phyloP scores from a whole-genome alignment of 345 rosid species.

The Noccaea bulbosa region DNA sequence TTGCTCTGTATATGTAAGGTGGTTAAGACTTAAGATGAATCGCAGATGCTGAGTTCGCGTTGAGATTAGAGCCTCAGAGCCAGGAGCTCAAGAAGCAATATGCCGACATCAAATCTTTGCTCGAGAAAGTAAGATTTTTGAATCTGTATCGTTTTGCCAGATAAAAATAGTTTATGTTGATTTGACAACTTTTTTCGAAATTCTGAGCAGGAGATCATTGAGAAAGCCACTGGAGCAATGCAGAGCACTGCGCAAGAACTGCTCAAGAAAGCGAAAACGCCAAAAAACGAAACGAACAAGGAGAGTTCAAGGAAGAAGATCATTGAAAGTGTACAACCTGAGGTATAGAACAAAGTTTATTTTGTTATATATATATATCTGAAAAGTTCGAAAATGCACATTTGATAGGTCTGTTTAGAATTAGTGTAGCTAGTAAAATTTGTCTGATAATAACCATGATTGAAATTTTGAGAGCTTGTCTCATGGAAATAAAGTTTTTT shows the following conservation, averaged over 20 bases:
- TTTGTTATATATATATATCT: no score
- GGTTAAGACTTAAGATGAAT: conserved; percentile 30
- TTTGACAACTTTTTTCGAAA: not conserved
- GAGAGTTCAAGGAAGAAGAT: conserved; percentile 44
- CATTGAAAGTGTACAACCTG: conserved; percentile 47
- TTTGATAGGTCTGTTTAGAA: not conserved
- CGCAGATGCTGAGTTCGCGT: conserved; percentile 90
- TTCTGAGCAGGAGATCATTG: conserved; percentile 58
- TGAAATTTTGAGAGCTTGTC: conserved; percentile 9
- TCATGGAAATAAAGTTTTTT: no score
- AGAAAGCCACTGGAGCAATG: conserved; percentile 62
- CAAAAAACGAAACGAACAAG: conserved; percentile 30
- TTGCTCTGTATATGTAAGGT: conserved; percentile 10
- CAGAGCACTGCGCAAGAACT: conserved; percentile 54
- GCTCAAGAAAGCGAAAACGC: conserved; percentile 43
- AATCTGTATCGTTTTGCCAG: conserved; percentile 5
- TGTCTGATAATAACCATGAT: not conserved
- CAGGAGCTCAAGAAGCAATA: conserved; percentile 84
- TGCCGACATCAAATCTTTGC: conserved; percentile 67
- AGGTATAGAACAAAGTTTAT: conserved; percentile 49
- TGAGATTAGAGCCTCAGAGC: conserved; percentile 83
- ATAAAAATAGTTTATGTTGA: not conserved
- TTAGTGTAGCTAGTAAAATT: not conserved
- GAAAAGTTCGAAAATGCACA: no score
- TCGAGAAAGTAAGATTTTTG: conserved; percentile 60